Evolutionary conservation across 306 rosid genomes (phyloP).

Genomic region (Prinsepia uniflora): DNA sequence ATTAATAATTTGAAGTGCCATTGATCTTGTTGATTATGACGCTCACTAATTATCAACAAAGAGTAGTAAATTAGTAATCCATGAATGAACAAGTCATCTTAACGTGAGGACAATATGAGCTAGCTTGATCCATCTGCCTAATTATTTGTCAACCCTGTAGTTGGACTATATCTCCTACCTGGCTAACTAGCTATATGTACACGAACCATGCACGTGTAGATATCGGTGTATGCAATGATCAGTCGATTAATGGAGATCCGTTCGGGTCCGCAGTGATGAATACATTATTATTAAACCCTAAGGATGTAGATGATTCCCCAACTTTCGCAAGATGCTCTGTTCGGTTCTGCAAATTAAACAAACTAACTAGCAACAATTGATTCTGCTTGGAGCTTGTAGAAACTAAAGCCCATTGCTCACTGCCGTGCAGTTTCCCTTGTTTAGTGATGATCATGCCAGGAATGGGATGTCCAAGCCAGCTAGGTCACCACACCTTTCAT

Average conservation of each 20-base stretch:
- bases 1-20: too few species aligned
- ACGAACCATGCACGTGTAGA: neutral
- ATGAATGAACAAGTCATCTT: neutral
- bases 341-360: neutral
- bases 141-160: neutral
- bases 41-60: neutral
- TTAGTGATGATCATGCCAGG: neutral
- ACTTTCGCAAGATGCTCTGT: neutral
- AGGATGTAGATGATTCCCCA: neutral
- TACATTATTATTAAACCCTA: neutral
- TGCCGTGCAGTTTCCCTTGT: neutral
- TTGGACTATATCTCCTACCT: too few species aligned
- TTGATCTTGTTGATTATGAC: neutral
- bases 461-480: neutral
- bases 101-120: too few species aligned
- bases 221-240: too few species aligned
- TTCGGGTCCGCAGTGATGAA: neutral
- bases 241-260: neutral
- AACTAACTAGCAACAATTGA: neutral
- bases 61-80: neutral
- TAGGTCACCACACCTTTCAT: neutral
- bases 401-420: neutral
- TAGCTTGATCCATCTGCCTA: neutral
- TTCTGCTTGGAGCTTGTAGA: neutral
- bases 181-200: too few species aligned